These are phyloP conservation scores for Thalia dealbata DNA, from an alignment of 176 grass and related monocot genomes.

Conservation along the genomic window DNA sequence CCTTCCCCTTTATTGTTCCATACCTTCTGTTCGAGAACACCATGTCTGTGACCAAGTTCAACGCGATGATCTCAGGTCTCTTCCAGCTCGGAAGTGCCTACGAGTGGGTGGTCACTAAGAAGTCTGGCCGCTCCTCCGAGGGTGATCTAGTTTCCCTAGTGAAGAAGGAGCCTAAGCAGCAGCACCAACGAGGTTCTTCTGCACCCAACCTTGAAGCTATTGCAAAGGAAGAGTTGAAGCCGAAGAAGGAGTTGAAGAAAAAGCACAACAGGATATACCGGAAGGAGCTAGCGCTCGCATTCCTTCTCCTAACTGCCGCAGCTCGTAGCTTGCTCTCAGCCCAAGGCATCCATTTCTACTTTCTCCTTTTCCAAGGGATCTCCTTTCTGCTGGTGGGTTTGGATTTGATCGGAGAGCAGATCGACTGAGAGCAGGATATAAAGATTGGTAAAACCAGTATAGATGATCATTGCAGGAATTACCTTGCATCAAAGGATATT, in stretches of 20 bases:
- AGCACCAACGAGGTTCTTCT: slow-evolving; percentile 21
- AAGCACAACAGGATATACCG: slow-evolving; percentile 42
- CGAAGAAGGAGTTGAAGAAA: slow-evolving; percentile 19
- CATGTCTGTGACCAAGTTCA: slow-evolving; percentile 94
- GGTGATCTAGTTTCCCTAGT: slow-evolving; percentile 37
- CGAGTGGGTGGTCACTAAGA: slow-evolving; percentile 94
- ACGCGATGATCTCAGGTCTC: slow-evolving; percentile 76
- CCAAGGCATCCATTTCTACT: slow-evolving; percentile 48
- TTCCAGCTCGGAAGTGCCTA: slow-evolving; percentile 79
- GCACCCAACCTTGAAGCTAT: slow-evolving; percentile 4
- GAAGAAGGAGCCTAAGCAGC: slow-evolving; percentile 38
- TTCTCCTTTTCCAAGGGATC: slow-evolving; percentile 39
- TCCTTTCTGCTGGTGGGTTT: slow-evolving; percentile 41
- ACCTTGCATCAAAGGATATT: no score
- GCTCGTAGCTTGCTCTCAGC: slow-evolving; percentile 39
- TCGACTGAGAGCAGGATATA: slow-evolving; percentile 11
- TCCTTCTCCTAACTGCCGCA: slow-evolving; percentile 35
- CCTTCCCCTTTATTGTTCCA: slow-evolving; percentile 71
- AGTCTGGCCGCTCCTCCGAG: slow-evolving; percentile 61
- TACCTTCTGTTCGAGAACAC: slow-evolving; percentile 89
- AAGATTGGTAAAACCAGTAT: not conserved
- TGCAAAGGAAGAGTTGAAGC: slow-evolving; percentile 5
- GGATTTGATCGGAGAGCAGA: slow-evolving; percentile 41
- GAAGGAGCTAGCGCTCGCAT: slow-evolving; percentile 37
- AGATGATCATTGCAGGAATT: not conserved